A percentile compares a stretch with the other conserved stretches of the same genome.
Evolutionary conservation across 1,284 basidiomycete species (phyloP).

Genomic region (Cystobasidium pallidum): DNA sequence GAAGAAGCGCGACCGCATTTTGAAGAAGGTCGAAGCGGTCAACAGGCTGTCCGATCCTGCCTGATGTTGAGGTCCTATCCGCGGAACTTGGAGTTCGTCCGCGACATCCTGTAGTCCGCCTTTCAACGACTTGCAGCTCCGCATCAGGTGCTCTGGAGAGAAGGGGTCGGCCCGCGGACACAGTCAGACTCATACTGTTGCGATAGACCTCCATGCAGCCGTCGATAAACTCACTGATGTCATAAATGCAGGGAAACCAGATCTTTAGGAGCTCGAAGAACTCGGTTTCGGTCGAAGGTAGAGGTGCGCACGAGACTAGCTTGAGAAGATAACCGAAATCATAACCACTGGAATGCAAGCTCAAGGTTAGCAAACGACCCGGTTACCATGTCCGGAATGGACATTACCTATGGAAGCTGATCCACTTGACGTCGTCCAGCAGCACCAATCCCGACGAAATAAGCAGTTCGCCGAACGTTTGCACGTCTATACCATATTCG

Average conservation of each 20-base stretch:
- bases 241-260: constrained; percentile 97
- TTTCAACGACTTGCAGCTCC: constrained; percentile 82
- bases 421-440: constrained; percentile 89
- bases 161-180: too few relatives aligned
- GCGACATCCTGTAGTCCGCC: constrained; percentile 95
- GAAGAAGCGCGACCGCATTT: constrained; percentile 90
- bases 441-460: constrained; percentile 94
- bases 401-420: constrained; percentile 89
- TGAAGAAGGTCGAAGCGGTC: constrained; percentile 92
- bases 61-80: constrained; percentile 91
- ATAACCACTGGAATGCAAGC: constrained; percentile 73
- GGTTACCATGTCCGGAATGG: too few relatives aligned
- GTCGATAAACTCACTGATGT: constrained; percentile 66
- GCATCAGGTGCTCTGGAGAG: constrained; percentile 76
- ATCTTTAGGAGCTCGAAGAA: constrained; percentile 86
- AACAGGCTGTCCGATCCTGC: constrained; percentile 94
- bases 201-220: not conserved
- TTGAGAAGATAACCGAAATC: constrained; percentile 99
- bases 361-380: not conserved
- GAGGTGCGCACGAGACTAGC: constrained; percentile 81
- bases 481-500: constrained; percentile 86
- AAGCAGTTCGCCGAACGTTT: constrained; percentile 95
- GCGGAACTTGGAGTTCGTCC: constrained; percentile 83
- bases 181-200: too few relatives aligned
- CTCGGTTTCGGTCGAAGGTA: constrained; percentile 84